phyloP scores from a whole-genome alignment of 2,329 filamentous ascomycete species.

The Trichophyton benhamiae region DNA sequence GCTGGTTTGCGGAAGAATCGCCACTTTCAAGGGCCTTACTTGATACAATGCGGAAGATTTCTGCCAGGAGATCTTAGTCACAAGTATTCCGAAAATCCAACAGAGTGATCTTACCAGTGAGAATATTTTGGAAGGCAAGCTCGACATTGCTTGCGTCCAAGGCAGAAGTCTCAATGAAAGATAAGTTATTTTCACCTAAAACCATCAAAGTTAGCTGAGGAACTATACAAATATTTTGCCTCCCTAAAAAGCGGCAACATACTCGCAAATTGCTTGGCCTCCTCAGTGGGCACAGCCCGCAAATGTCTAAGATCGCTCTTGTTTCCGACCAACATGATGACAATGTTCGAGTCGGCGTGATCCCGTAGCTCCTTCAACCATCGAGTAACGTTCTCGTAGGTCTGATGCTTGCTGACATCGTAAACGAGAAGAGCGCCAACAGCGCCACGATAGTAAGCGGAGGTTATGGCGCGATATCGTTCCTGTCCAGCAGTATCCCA shows the following conservation, averaged over 20 bases:
- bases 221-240: background rate
- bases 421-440: slow-evolving; percentile 96
- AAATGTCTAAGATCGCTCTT: slow-evolving; percentile 99
- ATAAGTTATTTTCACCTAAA: slow-evolving; percentile 89
- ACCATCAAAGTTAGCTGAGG: slow-evolving; percentile 15
- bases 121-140: slow-evolving; percentile 97
- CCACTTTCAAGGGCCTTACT: slow-evolving; percentile 92
- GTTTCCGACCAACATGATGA: slow-evolving; percentile 99
- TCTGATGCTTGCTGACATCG: slow-evolving; percentile 99
- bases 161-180: slow-evolving; percentile 98
- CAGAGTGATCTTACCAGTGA: slow-evolving; percentile 63
- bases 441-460: slow-evolving; percentile 95
- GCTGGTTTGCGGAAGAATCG: slow-evolving; percentile 66
- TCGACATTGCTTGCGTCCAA: slow-evolving; percentile 98
- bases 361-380: slow-evolving; percentile 98
- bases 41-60: slow-evolving; percentile 98
- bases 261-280: slow-evolving; percentile 98
- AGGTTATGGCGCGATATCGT: slow-evolving; percentile 97
- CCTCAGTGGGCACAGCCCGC: slow-evolving; percentile 90
- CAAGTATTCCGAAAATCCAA: slow-evolving; percentile 11
- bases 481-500: slow-evolving; percentile 99
- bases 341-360: slow-evolving; percentile 96
- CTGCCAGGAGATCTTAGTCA: slow-evolving; percentile 36
- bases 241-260: slow-evolving; percentile 22
- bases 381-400: slow-evolving; percentile 96